Evolutionary conservation across 2,329 filamentous ascomycete genomes (phyloP).

Genomic region (Chrysosphaeria jannelii): DNA sequence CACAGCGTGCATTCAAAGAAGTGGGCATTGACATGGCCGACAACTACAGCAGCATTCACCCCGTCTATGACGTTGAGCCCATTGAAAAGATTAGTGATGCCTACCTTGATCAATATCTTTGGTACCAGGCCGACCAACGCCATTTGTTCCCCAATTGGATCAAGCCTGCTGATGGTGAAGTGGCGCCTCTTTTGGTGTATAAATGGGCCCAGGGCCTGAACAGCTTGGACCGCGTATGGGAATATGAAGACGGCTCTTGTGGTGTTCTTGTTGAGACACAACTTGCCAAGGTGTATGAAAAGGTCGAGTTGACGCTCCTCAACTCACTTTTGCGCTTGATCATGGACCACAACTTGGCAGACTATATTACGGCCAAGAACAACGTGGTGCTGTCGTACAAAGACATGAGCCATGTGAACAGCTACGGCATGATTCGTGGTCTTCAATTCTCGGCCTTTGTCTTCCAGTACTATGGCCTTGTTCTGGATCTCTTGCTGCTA

Average conservation of each 20-base stretch:
- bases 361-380: constrained; percentile 98
- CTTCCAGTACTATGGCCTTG: constrained; percentile 93
- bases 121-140: constrained; percentile 95
- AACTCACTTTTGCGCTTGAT: constrained; percentile 81
- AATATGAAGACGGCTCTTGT: constrained; percentile 75
- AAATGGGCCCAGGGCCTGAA: constrained; percentile 99
- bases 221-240: constrained; percentile 87
- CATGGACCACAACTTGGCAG: constrained; percentile 97
- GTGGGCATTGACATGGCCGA: constrained; percentile 99
- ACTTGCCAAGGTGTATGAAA: constrained; percentile 97
- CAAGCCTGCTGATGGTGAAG: constrained; percentile 94
- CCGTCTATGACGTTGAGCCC: constrained; percentile 93
- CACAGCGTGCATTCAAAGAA: constrained; percentile 94
- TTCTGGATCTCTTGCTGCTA: constrained; percentile 73
- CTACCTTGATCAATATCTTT: constrained; percentile 92
- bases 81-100: constrained; percentile 99
- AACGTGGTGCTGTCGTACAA: constrained; percentile 98
- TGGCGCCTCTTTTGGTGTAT: constrained; percentile 78
- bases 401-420: constrained; percentile 99
- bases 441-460: constrained; percentile 96
- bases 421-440: constrained; percentile 92
- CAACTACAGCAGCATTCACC: constrained; percentile 97
- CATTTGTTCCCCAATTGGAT: constrained; percentile 97
- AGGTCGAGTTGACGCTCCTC: constrained; percentile 86
- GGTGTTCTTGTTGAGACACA: constrained; percentile 98